Evolutionary conservation across 2,329 filamentous ascomycete genomes (phyloP), one percentile per base, ranked within the genome.

Genomic region (Penicillium sp.): DNA sequence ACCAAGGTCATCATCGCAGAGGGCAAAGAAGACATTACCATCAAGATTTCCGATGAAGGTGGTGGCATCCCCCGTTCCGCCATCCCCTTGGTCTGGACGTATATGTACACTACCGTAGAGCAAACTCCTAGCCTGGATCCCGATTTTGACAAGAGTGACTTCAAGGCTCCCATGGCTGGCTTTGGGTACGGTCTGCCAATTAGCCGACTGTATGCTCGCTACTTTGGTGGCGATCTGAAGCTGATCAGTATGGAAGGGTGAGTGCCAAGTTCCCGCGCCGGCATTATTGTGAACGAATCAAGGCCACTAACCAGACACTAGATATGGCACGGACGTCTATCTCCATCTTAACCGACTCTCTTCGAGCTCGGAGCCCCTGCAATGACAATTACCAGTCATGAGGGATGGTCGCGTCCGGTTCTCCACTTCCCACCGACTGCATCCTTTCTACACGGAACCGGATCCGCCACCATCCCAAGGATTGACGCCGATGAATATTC

Each of bases 211-310:
- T 98, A 98, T 64, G 93, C 93, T 48, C 78, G 93, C 57, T 98
- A 98, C 73, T 98, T 98, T 73, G 93, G 93, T 52, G 93, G 93
- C 51, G 93, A 98, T 69, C 70, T 98, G 62, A 97, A 97, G 72
- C 72, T 98, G 68, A 98, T 98, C 64, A 96, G 89, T 69, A 98
- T 98, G 93, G 93, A 98, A 77, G 93, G 93, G 88, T n/a, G n/a
- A n/a, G n/a, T n/a, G n/a, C n/a, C n/a, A n/a, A n/a, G n/a, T n/a
- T n/a, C n/a, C n/a, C n/a, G n/a, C n/a, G n/a, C n/a, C n/a, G n/a
- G n/a, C n/a, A n/a, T n/a, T n/a, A n/a, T n/a, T n/a, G n/a, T n/a
- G n/a, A n/a, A n/a, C n/a, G n/a, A n/a, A n/a, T n/a, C n/a, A n/a
- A n/a, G n/a, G n/a, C n/a, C n/a, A n/a, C n/a, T n/a, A n/a, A n/a